Base-by-base conservation (phyloP, 495 filamentous ascomycete genomes). In the Talaromyces ruber region DNA sequence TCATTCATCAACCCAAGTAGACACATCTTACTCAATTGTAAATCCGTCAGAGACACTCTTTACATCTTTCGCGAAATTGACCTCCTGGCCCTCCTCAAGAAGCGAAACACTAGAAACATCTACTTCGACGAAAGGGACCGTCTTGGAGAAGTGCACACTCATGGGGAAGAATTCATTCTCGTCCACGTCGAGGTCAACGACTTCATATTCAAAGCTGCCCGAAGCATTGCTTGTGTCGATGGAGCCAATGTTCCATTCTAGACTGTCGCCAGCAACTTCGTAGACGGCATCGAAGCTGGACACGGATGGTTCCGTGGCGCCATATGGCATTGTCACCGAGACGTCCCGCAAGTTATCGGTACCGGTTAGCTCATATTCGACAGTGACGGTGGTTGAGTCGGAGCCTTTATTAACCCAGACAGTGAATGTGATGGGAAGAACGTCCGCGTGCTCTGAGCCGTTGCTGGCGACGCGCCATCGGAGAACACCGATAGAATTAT, bases 161-260 rank as follows among this genome's bases (percentile, higher is more conserved):
- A 98, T 97, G 1, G 93, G 93, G 86, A 98, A 98, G 76, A 97
- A 97, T 63, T 95, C 92, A 59, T 87, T 85, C 72, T 97, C 93
- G 65, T 83, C 79, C 51, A 86, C 85, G 29, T 90, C 91, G 54
- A 85, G 84, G 21, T 88, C 88, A 67, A 88, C 85, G 16, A 91
- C 89, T 74, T 97, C 93, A 63, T 97, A 97, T 70, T 97, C 93
- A 67, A 98, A 98, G 30, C 87, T 86, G 21, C 93, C 93, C 25
- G 82, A 90, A 2, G 86, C 71, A 69, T 95, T 95, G 24, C 84
- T 85, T 62, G 91, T 88, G 67, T 90, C 87, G 53, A 98, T 85
- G 22, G 81, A 81, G 64, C 92, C 91, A 64, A 98, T 87, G 54
- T 85, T 88, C 93, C 93, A 98, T 68, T 97, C 93, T 39, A 98